These are phyloP conservation scores for Mallotus japonicus DNA, from an alignment of 441 rosid genomes.

Conservation along the genomic window DNA sequence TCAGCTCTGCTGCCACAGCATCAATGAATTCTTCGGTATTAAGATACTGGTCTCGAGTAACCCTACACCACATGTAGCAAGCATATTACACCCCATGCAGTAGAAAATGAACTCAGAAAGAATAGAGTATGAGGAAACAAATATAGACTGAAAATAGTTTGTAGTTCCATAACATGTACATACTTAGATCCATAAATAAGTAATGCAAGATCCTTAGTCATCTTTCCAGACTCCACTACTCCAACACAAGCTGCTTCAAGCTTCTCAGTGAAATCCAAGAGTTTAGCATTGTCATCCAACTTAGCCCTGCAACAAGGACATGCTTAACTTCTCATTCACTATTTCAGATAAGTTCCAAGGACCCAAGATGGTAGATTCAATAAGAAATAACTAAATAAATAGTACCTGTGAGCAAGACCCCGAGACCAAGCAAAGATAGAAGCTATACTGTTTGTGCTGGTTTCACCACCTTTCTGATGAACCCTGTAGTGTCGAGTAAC, in stretches of 20 bases:
- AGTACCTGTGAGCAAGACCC: constrained; percentile 87
- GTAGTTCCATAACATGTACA: constrained; percentile 23
- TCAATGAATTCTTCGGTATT: constrained; percentile 85
- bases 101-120: neutral
- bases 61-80: constrained; percentile 35
- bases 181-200: constrained; percentile 80
- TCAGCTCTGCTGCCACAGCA: constrained; percentile 69
- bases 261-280: constrained; percentile 64
- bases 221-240: constrained; percentile 81
- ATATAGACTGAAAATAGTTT: neutral
- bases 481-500: constrained; percentile 90
- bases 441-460: constrained; percentile 96
- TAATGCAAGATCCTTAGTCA: constrained; percentile 95
- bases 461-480: constrained; percentile 91
- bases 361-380: neutral
- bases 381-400: neutral
- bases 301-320: constrained; percentile 59
- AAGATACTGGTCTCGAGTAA: constrained; percentile 54
- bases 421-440: constrained; percentile 95
- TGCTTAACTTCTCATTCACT: neutral
- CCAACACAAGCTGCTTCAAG: constrained; percentile 78
- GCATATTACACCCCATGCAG: neutral
- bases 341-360: neutral
- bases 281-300: constrained; percentile 60
- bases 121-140: neutral